Percentiles rank a stretch among this genome's conserved stretches.
Conservation (phyloP, 139 green algal species). For the Picochlorum sp. region DNA sequence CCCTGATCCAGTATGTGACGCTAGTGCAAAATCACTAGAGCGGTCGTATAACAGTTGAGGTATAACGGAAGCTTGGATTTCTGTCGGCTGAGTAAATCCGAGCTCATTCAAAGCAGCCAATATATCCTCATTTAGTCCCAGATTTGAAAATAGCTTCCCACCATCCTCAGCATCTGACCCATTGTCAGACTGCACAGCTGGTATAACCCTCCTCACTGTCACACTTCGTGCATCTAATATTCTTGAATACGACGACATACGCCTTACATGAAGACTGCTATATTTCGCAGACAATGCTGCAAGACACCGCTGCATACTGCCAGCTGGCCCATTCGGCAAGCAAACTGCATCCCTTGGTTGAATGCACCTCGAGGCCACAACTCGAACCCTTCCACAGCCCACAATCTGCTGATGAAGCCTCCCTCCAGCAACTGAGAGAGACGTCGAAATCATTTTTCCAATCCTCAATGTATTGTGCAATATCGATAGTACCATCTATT, state of each 20-base stretch:
- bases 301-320: not conserved
- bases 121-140: slow-evolving; percentile 34
- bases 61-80: slow-evolving; percentile 74
- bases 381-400: not conserved
- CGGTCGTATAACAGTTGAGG: slow-evolving; percentile 43
- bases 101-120: slow-evolving; percentile 39
- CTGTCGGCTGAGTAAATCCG: slow-evolving; percentile 56
- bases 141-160: slow-evolving; percentile 24
- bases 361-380: not conserved
- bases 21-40: slow-evolving; percentile 56
- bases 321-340: not conserved
- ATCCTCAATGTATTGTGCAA: too few species aligned
- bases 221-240: not conserved
- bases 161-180: too few species aligned
- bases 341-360: not conserved
- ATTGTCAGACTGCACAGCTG: not conserved
- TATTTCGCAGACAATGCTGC: not conserved
- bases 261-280: not conserved
- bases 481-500: too few species aligned
- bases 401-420: too few species aligned
- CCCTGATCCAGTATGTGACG: slow-evolving; percentile 86
- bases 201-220: not conserved
- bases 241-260: too few species aligned
- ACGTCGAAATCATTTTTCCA: too few species aligned
- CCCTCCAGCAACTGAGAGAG: too few species aligned